Conservation (phyloP, 257 asterid genomes). For the Salvia miltiorrhiza region DNA sequence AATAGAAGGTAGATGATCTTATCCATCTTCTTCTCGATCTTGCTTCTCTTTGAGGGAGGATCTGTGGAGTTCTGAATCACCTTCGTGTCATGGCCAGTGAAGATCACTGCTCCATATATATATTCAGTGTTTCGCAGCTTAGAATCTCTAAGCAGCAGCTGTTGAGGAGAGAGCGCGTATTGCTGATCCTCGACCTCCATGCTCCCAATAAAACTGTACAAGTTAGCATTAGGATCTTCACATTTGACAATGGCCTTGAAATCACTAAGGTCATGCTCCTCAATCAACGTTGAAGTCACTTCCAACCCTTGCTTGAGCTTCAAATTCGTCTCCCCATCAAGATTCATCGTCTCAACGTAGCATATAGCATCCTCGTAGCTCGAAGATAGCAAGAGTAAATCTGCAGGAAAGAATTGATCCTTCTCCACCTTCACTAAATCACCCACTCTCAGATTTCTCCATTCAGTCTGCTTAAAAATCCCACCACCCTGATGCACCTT, state of each 20-base stretch:
- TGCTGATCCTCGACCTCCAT: conserved; percentile 62
- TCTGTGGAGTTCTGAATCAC: conserved; percentile 87
- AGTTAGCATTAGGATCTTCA: conserved; percentile 91
- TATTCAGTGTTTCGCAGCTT: conserved; percentile 78
- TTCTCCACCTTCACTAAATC: conserved; percentile 81
- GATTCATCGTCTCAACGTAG: conserved; percentile 96
- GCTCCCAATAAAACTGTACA: conserved; percentile 75
- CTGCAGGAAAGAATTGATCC: conserved; percentile 91
- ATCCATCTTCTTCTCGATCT: conserved; percentile 85
- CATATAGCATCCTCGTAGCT: conserved; percentile 81
- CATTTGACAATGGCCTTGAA: conserved; percentile 69
- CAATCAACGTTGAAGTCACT: conserved; percentile 49
- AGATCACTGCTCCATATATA: conserved; percentile 76
- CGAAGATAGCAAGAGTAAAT: conserved; percentile 76
- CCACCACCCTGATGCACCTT: conserved; percentile 71
- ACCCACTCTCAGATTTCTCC: conserved; percentile 82
- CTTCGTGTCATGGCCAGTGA: conserved; percentile 91
- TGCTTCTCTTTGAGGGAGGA: conserved; percentile 94
- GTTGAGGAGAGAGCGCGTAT: conserved; percentile 78
- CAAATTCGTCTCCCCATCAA: conserved; percentile 90
- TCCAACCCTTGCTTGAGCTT: conserved; percentile 83
- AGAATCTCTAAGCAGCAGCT: conserved; percentile 75
- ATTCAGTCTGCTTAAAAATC: conserved; percentile 47
- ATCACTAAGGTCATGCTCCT: conserved; percentile 40
- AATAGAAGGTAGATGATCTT: conserved; percentile 76